These are phyloP conservation scores for Saksenaea oblongispora DNA, from an alignment of 371 early-diverging fungal species.

Conservation along the genomic window DNA sequence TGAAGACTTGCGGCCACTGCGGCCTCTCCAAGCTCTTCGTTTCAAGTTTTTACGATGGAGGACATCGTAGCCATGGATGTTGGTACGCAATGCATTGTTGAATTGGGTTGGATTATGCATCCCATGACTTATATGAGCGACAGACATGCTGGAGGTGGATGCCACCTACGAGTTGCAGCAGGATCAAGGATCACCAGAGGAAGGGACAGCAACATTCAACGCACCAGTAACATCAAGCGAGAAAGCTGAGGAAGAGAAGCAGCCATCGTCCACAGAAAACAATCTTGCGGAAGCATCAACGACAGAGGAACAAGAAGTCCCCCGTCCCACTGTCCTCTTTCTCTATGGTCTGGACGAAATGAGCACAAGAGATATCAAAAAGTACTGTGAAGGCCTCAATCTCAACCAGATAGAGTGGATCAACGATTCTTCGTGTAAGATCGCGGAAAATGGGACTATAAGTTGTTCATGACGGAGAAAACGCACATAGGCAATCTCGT, in stretches of 20 bases:
- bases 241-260: not conserved
- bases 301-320: not conserved
- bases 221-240: not conserved
- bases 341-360: constrained; percentile 57
- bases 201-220: not conserved
- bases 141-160: constrained; percentile 9
- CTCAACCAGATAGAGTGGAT: constrained; percentile 61
- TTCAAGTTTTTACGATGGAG: not conserved
- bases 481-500: constrained; percentile 35
- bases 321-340: constrained; percentile 40
- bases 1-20: not conserved
- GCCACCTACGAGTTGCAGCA: not conserved
- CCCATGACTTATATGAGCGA: not conserved
- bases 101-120: not conserved
- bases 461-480: too few species aligned
- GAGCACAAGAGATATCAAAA: constrained; percentile 55
- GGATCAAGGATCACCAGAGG: not conserved
- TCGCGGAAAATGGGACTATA: not conserved
- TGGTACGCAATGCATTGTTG: constrained; percentile 9
- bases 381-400: constrained; percentile 40
- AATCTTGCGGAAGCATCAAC: not conserved
- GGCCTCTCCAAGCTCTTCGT: not conserved
- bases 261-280: not conserved
- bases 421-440: constrained; percentile 56
- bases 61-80: constrained; percentile 11